Evolutionary conservation across 768 basidiomycete species (phyloP), one percentile per base, ranked within the genome.

Genomic region (Tricholoma matsutake): DNA sequence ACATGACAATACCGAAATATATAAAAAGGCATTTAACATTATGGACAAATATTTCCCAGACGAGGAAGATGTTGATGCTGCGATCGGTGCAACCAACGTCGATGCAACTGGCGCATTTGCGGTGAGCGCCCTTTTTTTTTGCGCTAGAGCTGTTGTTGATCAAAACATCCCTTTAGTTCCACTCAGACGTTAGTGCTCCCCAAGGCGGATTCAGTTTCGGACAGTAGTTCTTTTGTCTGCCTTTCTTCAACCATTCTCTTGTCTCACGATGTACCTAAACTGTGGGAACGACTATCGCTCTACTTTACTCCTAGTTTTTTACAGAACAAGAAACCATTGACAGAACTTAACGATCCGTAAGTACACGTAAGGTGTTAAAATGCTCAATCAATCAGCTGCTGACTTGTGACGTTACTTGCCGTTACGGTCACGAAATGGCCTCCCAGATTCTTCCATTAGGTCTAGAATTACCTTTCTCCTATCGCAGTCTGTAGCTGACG

Each of bases 1-100:
- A 76, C 97, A 98, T 76, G 96, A 99, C 79, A 99, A 99, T 78
- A 77, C 98, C 76, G 96, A 98, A 68, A 98, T 99, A 69, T 99
- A 99, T 80, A 98, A 98, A 86, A 98, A 99, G 80, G 96, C 96
- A 43, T 99, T 95, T 83, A 94, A 94, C 75, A 97, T 94, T 70
- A 93, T 93, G 91, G 91, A 94, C 79, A 96, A 96, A 72, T 97
- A 96, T 80, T 97, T 96, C 90, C 94, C 95, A 34, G 94, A 96
- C 64, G 96, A 98, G 70, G 96, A 98, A 72, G 96, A 96, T 53
- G 83, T 92, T 56, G 94, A 94, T 70, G 86, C 92, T 56, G 89
- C 85, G 20, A 88, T 93, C 68, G 83, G 79, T 55, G 88, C 87
- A n/a, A 85, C 92, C 16, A 84, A 82, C 47, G 86, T 92, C 11